Conservation (phyloP, 306 rosid genomes). For the Fragaria vesca region DNA sequence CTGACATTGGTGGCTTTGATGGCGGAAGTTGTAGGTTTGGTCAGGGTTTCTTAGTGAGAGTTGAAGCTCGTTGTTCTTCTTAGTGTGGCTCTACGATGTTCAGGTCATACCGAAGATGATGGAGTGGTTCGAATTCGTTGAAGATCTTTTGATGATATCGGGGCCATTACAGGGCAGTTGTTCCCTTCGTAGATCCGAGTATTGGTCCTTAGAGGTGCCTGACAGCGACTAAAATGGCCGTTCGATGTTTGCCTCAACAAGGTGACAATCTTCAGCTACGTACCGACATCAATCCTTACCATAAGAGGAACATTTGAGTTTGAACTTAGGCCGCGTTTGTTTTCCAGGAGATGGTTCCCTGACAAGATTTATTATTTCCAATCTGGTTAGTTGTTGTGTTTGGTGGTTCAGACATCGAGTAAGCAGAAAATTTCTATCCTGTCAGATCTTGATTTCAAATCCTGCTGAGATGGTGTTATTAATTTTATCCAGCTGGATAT, state of each 20-base stretch:
- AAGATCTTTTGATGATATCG: neutral
- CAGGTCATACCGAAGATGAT: neutral
- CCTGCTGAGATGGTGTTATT: no score
- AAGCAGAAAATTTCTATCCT: no score
- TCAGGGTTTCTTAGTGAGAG: neutral
- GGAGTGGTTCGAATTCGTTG: neutral
- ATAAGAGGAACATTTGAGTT: neutral
- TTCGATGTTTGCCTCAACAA: neutral
- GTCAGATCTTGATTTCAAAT: no score
- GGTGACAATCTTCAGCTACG: neutral
- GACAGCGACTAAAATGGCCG: neutral
- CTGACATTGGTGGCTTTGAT: no score
- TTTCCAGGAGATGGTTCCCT: no score
- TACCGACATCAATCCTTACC: neutral
- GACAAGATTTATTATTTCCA: no score
- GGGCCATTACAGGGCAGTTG: neutral
- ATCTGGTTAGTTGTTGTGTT: no score
- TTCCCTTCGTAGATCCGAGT: neutral
- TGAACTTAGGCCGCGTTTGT: neutral
- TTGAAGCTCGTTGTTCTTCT: neutral
- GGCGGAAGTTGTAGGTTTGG: no score
- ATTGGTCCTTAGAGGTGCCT: neutral
- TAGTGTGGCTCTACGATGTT: neutral
- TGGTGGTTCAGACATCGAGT: no score
- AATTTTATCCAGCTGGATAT: no score